Evolutionary conservation across 2,329 filamentous ascomycete species (phyloP).

Genomic region (Pseudogymnoascus verrucosus): DNA sequence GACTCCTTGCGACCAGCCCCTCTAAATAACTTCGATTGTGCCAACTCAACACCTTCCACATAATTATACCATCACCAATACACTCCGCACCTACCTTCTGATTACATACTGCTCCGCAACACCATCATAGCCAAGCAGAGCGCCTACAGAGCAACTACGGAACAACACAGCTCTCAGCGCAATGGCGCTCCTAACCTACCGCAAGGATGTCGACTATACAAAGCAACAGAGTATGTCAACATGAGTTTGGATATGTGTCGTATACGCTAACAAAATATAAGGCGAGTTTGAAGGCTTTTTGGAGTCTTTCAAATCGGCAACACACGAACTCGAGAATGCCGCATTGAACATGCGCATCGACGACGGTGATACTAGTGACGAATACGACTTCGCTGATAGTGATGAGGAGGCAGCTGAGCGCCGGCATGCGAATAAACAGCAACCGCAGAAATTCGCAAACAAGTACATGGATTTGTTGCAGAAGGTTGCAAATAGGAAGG

Average conservation of each 20-base stretch:
- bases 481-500: conserved; percentile 71
- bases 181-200: conserved; percentile 83
- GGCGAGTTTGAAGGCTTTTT: conserved; percentile 84
- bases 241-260: conserved; percentile 11
- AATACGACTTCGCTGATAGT: conserved; percentile 90
- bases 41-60: neutral
- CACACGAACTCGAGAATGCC: conserved; percentile 72
- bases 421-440: conserved; percentile 38
- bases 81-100: conserved; percentile 16
- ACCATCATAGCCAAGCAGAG: conserved; percentile 9
- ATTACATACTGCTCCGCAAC: conserved; percentile 16
- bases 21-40: conserved; percentile 1
- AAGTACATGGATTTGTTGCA: conserved; percentile 90
- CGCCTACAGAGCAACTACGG: neutral
- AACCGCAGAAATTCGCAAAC: conserved; percentile 52
- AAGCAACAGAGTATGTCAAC: conserved; percentile 65
- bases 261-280: conserved; percentile 28
- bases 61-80: conserved; percentile 5
- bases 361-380: conserved; percentile 78
- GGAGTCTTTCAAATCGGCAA: conserved; percentile 73
- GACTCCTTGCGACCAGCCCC: conserved; percentile 4
- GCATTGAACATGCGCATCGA: conserved; percentile 79
- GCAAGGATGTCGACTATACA: conserved; percentile 75
- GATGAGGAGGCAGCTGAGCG: conserved; percentile 50
- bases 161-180: conserved; percentile 26